Evolutionary conservation across 2,329 filamentous ascomycete species (phyloP), one percentile per base, ranked within the genome.

Genomic region (Ceratocystis variospora): DNA sequence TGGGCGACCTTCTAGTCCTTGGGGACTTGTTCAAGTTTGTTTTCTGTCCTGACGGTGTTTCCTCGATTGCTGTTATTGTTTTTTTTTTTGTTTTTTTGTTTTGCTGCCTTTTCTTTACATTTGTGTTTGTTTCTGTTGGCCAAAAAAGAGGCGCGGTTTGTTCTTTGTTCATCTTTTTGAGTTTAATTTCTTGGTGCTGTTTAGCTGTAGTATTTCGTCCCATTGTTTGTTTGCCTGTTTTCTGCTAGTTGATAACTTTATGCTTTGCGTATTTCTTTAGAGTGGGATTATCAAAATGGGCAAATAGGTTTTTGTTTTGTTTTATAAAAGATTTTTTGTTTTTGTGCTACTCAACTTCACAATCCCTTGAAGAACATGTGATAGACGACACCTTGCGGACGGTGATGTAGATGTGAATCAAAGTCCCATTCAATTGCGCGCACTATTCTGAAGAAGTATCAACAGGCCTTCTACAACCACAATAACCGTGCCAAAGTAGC

Each of bases 11-110:
- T 46, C 41, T 15, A 15, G 63, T 44, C 63, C 55, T 59, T 50
- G 55, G 15, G 63, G 50, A 57, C 53, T 50, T 22, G 50, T 46
- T 62, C 41, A 41, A 55, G 33, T 44, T 41, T 67, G 28, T 62
- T 41, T 65, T 63, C 2, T 62, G 55, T 41, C 63, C 55, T 64
- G n/a, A 57, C 19, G 55, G 46, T 62, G 63, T 50, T 41, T 41
- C 12, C 37, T 15, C 37, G 37, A 12, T 41, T 41, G 3, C 12
- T 19, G 44, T 19, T 61, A 19, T 57, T 62, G 19, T 12, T 37
- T n/a, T 59, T 7, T 67, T 45, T 17, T 5, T n/a, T 4, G 1
- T 48, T 66, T 62, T 45, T 8, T 61, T 66, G 59, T 57, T 57
- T 53, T 66, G 8, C 33, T 19, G 19, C 17, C 12, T 50, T 28